Evolutionary conservation across 306 rosid species (phyloP).

Genomic region (Herpetospermum pedunculosum): DNA sequence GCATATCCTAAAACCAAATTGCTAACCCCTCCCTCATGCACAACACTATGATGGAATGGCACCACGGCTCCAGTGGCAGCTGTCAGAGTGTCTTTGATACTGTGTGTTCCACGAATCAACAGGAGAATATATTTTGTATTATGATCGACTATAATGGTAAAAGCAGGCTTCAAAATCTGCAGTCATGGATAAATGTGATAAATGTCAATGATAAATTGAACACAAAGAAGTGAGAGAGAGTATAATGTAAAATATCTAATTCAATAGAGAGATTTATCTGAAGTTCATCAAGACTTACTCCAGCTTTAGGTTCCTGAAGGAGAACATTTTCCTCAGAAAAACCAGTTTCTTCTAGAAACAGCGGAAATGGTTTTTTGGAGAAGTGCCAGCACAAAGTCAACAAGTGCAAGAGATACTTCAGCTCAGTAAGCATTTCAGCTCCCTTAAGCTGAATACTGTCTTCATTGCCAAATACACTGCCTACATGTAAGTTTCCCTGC

Average conservation of each 20-base stretch:
- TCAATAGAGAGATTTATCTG: not conserved
- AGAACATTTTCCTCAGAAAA: slow-evolving; percentile 60
- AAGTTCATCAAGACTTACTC: slow-evolving; percentile 42
- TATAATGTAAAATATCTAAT: not conserved
- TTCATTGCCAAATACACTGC: slow-evolving; percentile 58
- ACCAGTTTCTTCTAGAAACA: slow-evolving; percentile 79
- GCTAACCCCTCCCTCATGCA: slow-evolving; percentile 72
- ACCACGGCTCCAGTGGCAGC: slow-evolving; percentile 89
- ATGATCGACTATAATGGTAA: slow-evolving; percentile 72
- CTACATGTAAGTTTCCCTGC: slow-evolving; percentile 75
- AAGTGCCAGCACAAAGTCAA: slow-evolving; percentile 91
- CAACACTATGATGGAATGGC: slow-evolving; percentile 87
- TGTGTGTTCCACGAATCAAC: slow-evolving; percentile 90
- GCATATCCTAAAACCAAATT: slow-evolving; percentile 91
- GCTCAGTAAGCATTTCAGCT: slow-evolving; percentile 47
- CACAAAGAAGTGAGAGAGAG: not conserved
- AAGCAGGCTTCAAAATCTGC: slow-evolving; percentile 97
- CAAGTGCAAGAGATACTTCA: slow-evolving; percentile 57
- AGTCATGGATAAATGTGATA: not conserved
- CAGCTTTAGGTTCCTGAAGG: slow-evolving; percentile 90
- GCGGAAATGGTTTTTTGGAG: slow-evolving; percentile 70
- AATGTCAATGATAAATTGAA: not conserved
- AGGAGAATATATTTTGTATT: slow-evolving; percentile 42
- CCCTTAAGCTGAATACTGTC: slow-evolving; percentile 68
- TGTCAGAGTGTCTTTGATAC: slow-evolving; percentile 89